Percentiles rank a stretch among this genome's conserved stretches.
Conservation (phyloP, 192 early-diverging fungal species). For the Dimargaris xerosporica region DNA sequence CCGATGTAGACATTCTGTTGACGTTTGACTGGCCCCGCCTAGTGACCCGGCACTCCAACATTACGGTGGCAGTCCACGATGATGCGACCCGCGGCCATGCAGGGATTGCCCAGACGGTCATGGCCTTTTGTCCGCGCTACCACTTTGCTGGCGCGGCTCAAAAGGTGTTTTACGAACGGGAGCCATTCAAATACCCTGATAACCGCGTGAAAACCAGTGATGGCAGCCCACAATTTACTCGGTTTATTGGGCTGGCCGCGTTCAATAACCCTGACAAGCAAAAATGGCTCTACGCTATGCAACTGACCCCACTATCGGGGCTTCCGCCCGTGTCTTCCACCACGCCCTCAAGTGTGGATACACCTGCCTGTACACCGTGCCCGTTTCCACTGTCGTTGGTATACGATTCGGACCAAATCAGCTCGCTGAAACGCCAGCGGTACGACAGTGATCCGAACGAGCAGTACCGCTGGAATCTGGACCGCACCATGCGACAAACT, state of each 20-base stretch:
- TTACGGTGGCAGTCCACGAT: conserved; percentile 6
- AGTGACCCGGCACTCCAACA: conserved; percentile 18
- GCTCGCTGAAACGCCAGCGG: conserved; percentile 14
- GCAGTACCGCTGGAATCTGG: conserved; percentile 29
- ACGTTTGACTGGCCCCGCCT: conserved; percentile 67
- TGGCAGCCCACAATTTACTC: conserved; percentile 29
- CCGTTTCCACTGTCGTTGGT: conserved; percentile 25
- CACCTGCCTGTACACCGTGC: conserved; percentile 36
- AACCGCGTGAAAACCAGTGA: conserved; percentile 14
- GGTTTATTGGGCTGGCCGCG: conserved; percentile 69
- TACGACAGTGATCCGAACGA: conserved; percentile 12
- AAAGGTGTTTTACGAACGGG: conserved; percentile 63
- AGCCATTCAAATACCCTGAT: conserved; percentile 46
- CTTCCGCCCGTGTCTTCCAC: conserved; percentile 19
- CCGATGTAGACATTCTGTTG: conserved; percentile 62
- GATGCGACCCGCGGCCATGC: conserved; percentile 16
- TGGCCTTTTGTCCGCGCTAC: conserved; percentile 61
- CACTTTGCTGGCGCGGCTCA: conserved; percentile 59
- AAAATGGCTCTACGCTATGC: conserved; percentile 89
- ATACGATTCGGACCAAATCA: conserved; percentile 13
- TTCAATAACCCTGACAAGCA: conserved; percentile 52
- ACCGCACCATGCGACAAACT: conserved; percentile 1
- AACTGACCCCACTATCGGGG: conserved; percentile 45
- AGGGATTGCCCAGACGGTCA: conserved; percentile 23
- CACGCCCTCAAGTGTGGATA: conserved; percentile 18